Conservation (phyloP, 306 rosid genomes). For the Gastrolobium villosum region DNA sequence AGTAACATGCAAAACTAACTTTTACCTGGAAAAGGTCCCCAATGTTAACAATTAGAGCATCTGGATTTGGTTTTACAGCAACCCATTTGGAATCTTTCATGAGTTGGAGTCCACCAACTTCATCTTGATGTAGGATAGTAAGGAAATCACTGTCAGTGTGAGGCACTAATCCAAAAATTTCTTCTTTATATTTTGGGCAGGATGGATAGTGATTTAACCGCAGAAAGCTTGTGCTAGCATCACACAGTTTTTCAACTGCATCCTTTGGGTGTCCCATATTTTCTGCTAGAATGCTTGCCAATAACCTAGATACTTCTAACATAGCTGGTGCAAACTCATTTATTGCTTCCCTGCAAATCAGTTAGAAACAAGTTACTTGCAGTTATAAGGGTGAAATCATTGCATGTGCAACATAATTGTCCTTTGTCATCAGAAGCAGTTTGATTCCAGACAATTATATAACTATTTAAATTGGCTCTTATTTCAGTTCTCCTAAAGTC, state of each 20-base stretch:
- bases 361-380: constrained; percentile 44
- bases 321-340: constrained; percentile 79
- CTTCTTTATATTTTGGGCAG: constrained; percentile 67
- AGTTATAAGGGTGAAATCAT: constrained; percentile 39
- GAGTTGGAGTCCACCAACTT: constrained; percentile 92
- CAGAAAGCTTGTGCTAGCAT: constrained; percentile 83
- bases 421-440: background rate
- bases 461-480: constrained; percentile 7
- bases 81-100: constrained; percentile 94
- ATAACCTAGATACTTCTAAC: constrained; percentile 70
- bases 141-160: constrained; percentile 97
- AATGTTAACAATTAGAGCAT: constrained; percentile 86
- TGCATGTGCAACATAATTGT: constrained; percentile 35
- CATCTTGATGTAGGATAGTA: constrained; percentile 86
- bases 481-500: constrained; percentile 22
- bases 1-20: background rate
- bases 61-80: constrained; percentile 83
- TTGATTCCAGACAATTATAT: constrained; percentile 41
- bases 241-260: constrained; percentile 67
- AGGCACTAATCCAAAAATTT: constrained; percentile 79
- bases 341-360: constrained; percentile 68
- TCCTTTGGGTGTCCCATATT: constrained; percentile 65
- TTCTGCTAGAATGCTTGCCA: constrained; percentile 77
- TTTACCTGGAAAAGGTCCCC: constrained; percentile 96
- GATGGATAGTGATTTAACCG: constrained; percentile 85